Evolutionary conservation across 2,329 filamentous ascomycete genomes (phyloP).

Genomic region (Sarocladium kiliense): DNA sequence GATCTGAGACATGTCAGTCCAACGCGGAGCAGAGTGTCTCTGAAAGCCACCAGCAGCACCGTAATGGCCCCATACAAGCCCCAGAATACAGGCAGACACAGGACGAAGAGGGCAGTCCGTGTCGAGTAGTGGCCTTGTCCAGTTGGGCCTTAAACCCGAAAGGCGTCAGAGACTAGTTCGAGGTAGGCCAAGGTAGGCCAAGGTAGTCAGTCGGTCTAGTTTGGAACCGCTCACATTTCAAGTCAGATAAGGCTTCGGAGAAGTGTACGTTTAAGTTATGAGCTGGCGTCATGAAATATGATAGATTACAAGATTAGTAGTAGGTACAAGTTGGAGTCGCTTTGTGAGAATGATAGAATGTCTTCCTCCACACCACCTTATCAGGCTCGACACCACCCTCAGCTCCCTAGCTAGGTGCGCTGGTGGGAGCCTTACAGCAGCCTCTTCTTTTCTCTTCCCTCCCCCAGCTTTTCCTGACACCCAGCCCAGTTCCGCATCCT

Average conservation of each 20-base stretch:
- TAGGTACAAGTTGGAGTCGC: neutral
- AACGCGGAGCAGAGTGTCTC: neutral
- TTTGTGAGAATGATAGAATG: neutral
- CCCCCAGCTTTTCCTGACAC: neutral
- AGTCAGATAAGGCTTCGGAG: neutral
- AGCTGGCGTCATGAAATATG: conserved; percentile 1
- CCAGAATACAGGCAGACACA: neutral
- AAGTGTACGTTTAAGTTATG: neutral
- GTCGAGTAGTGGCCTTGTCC: neutral
- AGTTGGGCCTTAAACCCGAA: neutral
- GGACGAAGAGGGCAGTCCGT: neutral
- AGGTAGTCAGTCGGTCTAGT: too few species aligned
- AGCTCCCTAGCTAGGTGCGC: too few species aligned
- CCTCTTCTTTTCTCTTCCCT: neutral
- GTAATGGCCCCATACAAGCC: neutral
- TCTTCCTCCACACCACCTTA: neutral
- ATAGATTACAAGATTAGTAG: conserved; percentile 9
- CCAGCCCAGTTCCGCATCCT: neutral
- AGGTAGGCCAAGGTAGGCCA: too few species aligned
- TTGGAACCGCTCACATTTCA: too few species aligned
- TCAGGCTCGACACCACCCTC: neutral
- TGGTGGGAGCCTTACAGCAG: too few species aligned
- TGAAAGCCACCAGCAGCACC: neutral
- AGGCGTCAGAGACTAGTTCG: neutral
- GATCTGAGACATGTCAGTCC: conserved; percentile 9